Evolutionary conservation across 129 eudicot genomes (phyloP).

Genomic region (Escallonia rubra): DNA sequence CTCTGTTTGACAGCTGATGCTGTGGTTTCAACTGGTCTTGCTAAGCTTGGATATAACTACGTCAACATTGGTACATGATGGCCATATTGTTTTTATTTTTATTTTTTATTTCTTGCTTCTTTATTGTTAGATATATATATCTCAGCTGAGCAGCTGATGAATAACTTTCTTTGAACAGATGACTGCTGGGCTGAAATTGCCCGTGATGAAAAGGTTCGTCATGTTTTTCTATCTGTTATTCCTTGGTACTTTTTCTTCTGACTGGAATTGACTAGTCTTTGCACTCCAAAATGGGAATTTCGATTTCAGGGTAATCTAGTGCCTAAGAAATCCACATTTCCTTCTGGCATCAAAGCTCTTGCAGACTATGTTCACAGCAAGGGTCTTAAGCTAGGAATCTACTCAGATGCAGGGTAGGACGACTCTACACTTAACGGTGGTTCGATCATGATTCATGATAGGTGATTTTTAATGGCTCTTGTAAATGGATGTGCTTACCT

Average conservation of each 20-base stretch:
- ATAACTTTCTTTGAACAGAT: constrained; percentile 32
- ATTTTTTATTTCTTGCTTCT: background rate
- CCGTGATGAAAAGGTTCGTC: constrained; percentile 62
- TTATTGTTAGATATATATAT: too few relatives aligned
- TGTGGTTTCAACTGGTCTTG: constrained; percentile 78
- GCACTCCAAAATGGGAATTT: background rate
- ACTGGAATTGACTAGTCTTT: background rate
- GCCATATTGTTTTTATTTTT: background rate
- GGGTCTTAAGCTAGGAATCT: constrained; percentile 89
- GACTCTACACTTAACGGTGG: background rate
- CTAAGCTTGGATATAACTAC: constrained; percentile 78
- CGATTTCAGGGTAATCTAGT: constrained; percentile 64
- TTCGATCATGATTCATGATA: background rate
- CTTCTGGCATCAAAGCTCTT: constrained; percentile 80
- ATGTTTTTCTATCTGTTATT: background rate
- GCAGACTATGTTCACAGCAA: constrained; percentile 86
- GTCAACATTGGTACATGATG: constrained; percentile 69
- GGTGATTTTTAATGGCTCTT: background rate
- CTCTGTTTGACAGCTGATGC: constrained; percentile 70
- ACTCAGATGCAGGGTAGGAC: constrained; percentile 78
- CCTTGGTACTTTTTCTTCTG: background rate
- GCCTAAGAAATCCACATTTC: constrained; percentile 66
- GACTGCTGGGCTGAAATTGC: constrained; percentile 91
- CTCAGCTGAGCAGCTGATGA: background rate
- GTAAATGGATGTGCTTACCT: background rate